Evolutionary conservation across 352 stramenopile genomes (phyloP).

Genomic region (Phytophthora chlamydospora): DNA sequence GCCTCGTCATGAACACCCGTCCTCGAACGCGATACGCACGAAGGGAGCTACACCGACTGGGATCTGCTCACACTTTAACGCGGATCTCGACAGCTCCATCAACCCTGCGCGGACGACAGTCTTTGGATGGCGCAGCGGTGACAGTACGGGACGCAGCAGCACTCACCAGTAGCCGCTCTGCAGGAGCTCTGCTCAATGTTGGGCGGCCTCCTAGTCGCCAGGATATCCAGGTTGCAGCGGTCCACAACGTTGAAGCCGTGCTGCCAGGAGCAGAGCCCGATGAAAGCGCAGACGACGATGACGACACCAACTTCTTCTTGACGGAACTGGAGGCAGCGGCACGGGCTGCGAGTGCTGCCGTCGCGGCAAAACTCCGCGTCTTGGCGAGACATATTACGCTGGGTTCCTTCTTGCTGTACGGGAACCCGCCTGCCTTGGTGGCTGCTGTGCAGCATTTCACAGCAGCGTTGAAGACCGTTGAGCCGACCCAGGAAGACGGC

Average conservation of each 20-base stretch:
- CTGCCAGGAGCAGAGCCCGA: constrained; percentile 13
- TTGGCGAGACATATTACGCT: constrained; percentile 50
- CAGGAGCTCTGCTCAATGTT: constrained; percentile 5
- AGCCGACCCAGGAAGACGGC: constrained; percentile 7
- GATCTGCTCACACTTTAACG: constrained; percentile 35
- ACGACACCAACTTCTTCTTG: constrained; percentile 72
- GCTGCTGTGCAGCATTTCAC: constrained; percentile 45
- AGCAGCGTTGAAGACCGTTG: constrained; percentile 41
- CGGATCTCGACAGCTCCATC: constrained; percentile 41
- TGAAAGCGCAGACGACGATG: constrained; percentile 38
- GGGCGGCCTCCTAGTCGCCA: constrained; percentile 20
- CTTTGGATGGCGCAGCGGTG: constrained; percentile 3
- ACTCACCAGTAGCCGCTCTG: constrained; percentile 11
- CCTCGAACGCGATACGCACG: constrained; percentile 64
- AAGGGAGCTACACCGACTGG: constrained; percentile 42
- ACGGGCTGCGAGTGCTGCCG: constrained; percentile 21
- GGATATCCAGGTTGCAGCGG: constrained; percentile 9
- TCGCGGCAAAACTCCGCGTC: constrained; percentile 24
- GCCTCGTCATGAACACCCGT: constrained; percentile 43
- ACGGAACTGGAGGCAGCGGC: constrained; percentile 68
- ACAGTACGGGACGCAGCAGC: background rate
- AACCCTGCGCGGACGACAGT: constrained; percentile 8
- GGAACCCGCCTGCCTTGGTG: constrained; percentile 31
- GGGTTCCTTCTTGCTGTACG: constrained; percentile 66
- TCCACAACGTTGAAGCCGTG: constrained; percentile 23